These are phyloP conservation scores for Nicotiana tomentosiformis DNA, from an alignment of 257 asterid species.

Conservation along the genomic window DNA sequence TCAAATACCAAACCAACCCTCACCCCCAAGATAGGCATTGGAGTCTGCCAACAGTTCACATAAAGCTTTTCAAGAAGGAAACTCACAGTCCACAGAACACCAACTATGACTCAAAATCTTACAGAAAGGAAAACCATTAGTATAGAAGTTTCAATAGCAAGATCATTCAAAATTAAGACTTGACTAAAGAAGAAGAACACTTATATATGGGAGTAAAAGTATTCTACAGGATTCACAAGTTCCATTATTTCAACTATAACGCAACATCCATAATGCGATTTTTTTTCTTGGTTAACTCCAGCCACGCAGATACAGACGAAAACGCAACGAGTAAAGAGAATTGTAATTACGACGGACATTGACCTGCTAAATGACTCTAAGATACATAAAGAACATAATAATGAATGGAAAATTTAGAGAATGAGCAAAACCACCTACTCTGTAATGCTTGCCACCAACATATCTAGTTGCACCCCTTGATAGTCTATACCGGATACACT, in stretches of 20 bases:
- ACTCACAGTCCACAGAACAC: neutral
- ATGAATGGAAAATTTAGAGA: neutral
- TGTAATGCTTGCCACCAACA: slow-evolving; percentile 69
- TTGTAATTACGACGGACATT: neutral
- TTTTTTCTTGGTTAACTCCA: neutral
- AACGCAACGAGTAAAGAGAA: neutral
- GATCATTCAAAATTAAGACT: neutral
- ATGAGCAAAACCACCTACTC: slow-evolving; percentile 39
- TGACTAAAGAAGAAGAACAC: neutral
- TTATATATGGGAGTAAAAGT: neutral
- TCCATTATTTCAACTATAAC: neutral
- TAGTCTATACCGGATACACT: slow-evolving; percentile 58
- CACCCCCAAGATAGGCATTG: neutral
- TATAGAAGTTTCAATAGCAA: neutral
- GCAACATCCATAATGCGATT: neutral
- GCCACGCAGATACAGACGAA: neutral
- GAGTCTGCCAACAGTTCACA: neutral
- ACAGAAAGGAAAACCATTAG: neutral
- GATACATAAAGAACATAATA: neutral
- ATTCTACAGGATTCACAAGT: neutral
- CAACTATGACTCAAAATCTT: neutral
- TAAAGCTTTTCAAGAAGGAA: neutral
- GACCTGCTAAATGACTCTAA: neutral
- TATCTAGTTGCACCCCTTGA: slow-evolving; percentile 77
- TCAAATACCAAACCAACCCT: neutral